phyloP scores from a whole-genome alignment of 345 rosid species.

The Carallia brachiata region DNA sequence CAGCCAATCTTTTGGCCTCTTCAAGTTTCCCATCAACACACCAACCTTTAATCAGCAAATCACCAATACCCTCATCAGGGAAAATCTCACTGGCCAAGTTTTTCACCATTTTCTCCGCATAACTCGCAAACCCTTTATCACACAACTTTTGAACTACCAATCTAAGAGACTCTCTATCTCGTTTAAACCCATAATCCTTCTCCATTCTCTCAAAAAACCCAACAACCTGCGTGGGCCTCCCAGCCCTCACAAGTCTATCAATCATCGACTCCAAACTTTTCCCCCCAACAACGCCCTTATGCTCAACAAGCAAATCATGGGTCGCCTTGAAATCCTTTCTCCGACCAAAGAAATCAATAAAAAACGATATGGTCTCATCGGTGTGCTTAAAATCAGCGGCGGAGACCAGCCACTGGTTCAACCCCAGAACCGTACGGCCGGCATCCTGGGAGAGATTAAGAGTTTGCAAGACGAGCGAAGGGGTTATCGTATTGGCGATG shows the following conservation, averaged over 20 bases:
- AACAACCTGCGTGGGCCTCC: constrained; percentile 62
- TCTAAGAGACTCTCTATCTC: constrained; percentile 60
- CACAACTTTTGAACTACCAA: constrained; percentile 68
- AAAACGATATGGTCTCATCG: constrained; percentile 74
- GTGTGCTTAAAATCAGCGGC: constrained; percentile 46
- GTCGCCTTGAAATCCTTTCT: constrained; percentile 86
- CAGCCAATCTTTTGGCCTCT: constrained; percentile 84
- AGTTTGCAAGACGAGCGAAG: constrained; percentile 51
- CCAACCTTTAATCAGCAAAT: constrained; percentile 88
- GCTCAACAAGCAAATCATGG: constrained; percentile 51
- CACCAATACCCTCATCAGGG: constrained; percentile 80
- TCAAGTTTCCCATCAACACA: constrained; percentile 78
- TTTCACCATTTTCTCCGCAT: constrained; percentile 89
- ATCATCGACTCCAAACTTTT: constrained; percentile 53
- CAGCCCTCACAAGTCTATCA: constrained; percentile 77
- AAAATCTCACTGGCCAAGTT: constrained; percentile 73
- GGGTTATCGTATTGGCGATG: constrained; percentile 44
- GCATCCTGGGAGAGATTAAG: constrained; percentile 74
- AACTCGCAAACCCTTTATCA: constrained; percentile 62
- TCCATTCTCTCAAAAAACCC: constrained; percentile 80
- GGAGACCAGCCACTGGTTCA: constrained; percentile 63
- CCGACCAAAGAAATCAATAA: constrained; percentile 82
- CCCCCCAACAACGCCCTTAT: constrained; percentile 49
- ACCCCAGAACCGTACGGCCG: constrained; percentile 71
- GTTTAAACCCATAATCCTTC: constrained; percentile 65